phyloP scores from a whole-genome alignment of 129 eudicot species.

The Erigeron canadensis region DNA sequence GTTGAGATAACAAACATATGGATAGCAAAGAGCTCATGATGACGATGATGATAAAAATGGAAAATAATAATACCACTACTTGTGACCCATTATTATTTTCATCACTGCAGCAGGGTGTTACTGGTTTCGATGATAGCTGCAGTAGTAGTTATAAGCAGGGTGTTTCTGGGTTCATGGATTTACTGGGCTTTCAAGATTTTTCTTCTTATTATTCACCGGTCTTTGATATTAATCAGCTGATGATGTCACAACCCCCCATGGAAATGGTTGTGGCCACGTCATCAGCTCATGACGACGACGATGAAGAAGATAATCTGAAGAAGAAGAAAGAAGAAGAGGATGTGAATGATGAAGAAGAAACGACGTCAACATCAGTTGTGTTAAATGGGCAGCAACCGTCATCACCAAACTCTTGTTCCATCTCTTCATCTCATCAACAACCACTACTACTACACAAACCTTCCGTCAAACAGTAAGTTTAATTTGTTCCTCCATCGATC shows the following conservation, averaged over 20 bases:
- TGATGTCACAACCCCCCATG: not conserved
- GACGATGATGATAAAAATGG: constrained; percentile 44
- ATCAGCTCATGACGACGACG: constrained; percentile 5
- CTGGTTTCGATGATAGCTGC: not conserved
- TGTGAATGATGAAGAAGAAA: constrained; percentile 18
- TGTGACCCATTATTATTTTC: constrained; percentile 24
- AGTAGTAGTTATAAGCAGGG: not conserved
- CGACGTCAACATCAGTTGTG: constrained; percentile 49
- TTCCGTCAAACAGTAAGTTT: constrained; percentile 49
- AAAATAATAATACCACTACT: constrained; percentile 5
- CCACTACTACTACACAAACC: constrained; percentile 32
- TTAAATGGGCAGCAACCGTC: constrained; percentile 44
- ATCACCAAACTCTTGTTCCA: constrained; percentile 41
- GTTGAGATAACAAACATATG: too few species aligned
- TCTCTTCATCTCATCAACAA: constrained; percentile 49
- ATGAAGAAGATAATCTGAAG: not conserved
- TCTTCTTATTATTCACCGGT: constrained; percentile 4
- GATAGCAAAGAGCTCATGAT: not conserved
- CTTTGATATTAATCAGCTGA: constrained; percentile 12
- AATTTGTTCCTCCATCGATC: too few species aligned
- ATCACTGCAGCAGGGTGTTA: not conserved
- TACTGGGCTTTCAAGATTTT: constrained; percentile 53
- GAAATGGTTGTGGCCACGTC: constrained; percentile 8
- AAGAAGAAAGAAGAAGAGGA: constrained; percentile 11
- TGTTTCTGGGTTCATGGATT: constrained; percentile 70